Conservation (phyloP, 2,329 filamentous ascomycete genomes). For the Penicillium palitans region DNA sequence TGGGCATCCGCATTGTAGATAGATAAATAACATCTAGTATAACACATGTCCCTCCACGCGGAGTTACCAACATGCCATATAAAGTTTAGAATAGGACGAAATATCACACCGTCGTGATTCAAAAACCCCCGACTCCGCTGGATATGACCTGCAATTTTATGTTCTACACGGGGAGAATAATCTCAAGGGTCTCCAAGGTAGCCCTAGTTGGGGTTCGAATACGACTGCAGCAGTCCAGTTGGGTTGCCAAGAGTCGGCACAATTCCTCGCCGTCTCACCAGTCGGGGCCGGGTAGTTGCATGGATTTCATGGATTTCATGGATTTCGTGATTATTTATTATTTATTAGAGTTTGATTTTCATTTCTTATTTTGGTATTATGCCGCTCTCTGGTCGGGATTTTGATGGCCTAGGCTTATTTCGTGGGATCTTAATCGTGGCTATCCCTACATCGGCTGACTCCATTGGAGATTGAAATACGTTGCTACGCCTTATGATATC, state of each 20-base stretch:
- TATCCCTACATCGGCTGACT: not conserved
- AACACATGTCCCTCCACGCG: conserved; percentile 1
- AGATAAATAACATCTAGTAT: not conserved
- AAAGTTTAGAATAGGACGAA: conserved; percentile 11
- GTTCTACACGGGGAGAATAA: not conserved
- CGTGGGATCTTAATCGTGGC: not conserved
- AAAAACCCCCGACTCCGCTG: not conserved
- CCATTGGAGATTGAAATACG: not conserved
- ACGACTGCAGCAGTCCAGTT: not conserved
- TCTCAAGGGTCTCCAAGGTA: not conserved
- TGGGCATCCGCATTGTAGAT: not conserved
- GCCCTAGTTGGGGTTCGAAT: not conserved
- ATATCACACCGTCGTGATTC: conserved; percentile 6
- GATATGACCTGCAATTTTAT: not conserved
- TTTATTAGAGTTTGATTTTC: not conserved
- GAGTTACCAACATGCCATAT: not conserved
- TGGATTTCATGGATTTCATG: not conserved
- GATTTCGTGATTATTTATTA: not conserved
- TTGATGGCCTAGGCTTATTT: conserved; percentile 6
- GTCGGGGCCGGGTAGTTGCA: conserved; percentile 10
- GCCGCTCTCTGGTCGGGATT: not conserved
- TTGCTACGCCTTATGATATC: no score
- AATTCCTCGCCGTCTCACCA: conserved; percentile 18
- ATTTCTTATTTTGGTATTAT: not conserved
- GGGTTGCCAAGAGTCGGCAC: conserved; percentile 19